Conservation (phyloP, 2,329 filamentous ascomycete genomes). For the Colletotrichum euphorbiae region DNA sequence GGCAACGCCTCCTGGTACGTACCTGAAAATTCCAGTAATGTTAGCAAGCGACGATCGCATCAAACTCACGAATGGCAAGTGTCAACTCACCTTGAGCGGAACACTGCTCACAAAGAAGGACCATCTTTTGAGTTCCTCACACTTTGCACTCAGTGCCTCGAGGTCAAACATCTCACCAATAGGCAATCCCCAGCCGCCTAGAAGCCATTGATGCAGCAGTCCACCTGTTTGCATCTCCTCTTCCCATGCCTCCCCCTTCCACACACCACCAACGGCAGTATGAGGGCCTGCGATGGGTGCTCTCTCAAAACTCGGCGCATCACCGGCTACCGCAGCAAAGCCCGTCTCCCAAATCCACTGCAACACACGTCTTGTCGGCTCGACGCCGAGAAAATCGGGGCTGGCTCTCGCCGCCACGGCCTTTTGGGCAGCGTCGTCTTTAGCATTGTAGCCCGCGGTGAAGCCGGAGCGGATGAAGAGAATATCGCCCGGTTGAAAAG, state of each 20-base stretch:
- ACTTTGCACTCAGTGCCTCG: slow-evolving; percentile 52
- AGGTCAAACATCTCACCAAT: slow-evolving; percentile 63
- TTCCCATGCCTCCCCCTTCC: slow-evolving; percentile 40
- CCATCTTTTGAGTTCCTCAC: slow-evolving; percentile 48
- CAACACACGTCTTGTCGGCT: slow-evolving; percentile 49
- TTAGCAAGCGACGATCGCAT: neutral
- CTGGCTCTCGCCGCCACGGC: slow-evolving; percentile 44
- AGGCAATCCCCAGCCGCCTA: slow-evolving; percentile 64
- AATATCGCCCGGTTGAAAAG: slow-evolving; percentile 63
- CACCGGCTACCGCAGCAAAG: slow-evolving; percentile 58
- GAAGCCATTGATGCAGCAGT: slow-evolving; percentile 53
- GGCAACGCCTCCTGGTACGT: slow-evolving; percentile 51
- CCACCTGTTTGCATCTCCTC: slow-evolving; percentile 35
- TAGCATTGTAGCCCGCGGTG: slow-evolving; percentile 46
- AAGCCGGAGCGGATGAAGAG: slow-evolving; percentile 58
- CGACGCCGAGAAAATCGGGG: slow-evolving; percentile 53
- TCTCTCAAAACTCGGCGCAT: slow-evolving; percentile 58
- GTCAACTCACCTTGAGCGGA: slow-evolving; percentile 47
- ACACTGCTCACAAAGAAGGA: slow-evolving; percentile 55
- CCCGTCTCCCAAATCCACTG: slow-evolving; percentile 59
- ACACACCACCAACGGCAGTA: slow-evolving; percentile 22
- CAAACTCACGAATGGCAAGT: neutral
- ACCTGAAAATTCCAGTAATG: slow-evolving; percentile 42
- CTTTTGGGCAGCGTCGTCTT: slow-evolving; percentile 41
- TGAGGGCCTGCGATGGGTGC: slow-evolving; percentile 49